Percentiles rank a stretch among this genome's conserved stretches.
Evolutionary conservation across 2,329 filamentous ascomycete genomes (phyloP).

Genomic region (Penicillium janthinellum): DNA sequence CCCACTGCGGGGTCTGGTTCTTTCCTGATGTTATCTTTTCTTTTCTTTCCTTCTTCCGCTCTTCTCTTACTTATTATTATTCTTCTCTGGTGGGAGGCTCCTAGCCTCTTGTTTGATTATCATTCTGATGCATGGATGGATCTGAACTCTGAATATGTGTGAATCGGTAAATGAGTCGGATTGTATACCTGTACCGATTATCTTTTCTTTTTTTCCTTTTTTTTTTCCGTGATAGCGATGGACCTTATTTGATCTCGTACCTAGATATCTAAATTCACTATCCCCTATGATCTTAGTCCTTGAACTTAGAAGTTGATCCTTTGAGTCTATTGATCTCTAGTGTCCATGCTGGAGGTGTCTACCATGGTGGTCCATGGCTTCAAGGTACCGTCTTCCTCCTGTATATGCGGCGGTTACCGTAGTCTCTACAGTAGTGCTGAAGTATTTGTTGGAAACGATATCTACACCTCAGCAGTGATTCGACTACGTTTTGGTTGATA

Average conservation of each 20-base stretch:
- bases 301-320: background rate
- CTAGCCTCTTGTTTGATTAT: background rate
- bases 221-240: background rate
- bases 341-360: background rate
- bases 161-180: conserved; percentile 17
- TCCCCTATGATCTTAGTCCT: background rate
- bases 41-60: conserved; percentile 2
- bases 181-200: conserved; percentile 16
- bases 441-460: too few species aligned
- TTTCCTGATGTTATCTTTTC: background rate
- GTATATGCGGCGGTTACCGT: too few species aligned
- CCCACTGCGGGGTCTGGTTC: background rate
- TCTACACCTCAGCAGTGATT: too few species aligned
- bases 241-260: conserved; percentile 6
- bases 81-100: background rate
- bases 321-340: background rate
- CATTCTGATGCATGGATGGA: conserved; percentile 1
- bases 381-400: too few species aligned
- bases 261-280: conserved; percentile 12
- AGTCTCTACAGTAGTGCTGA: too few species aligned
- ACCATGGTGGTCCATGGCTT: too few species aligned
- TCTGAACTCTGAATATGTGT: conserved; percentile 7
- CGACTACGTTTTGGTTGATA: too few species aligned
- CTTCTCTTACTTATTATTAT: background rate
- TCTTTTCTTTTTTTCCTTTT: background rate